Base-by-base conservation (phyloP, 2,329 filamentous ascomycete genomes). In the Stemphylium lycopersici region DNA sequence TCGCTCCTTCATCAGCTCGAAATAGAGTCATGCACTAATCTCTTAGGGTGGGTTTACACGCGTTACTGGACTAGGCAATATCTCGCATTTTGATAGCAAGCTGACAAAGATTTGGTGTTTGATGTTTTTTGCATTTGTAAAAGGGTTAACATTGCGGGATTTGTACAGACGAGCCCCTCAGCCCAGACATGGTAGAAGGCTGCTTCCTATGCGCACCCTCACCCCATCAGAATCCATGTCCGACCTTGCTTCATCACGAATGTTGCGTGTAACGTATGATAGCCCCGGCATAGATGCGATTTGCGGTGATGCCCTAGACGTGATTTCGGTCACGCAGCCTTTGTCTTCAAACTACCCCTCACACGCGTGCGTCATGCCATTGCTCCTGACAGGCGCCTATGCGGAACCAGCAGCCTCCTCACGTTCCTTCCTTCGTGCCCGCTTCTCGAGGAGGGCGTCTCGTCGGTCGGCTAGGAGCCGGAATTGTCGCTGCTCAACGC, bases 391-490 rank as follows among this genome's bases (percentile, higher is more conserved):
- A 12, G 48, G 22, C 4, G 40, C 45, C 42, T 48, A 44, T 26
- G 36, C 55, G 39, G 40, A 49, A 26, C 45, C 55, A 15, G 68
- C 61, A 20, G 65, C 64, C 51, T 74, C 84, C 71, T 90, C 86
- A 53, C 86, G 80, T 75, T 87, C 84, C 56, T 87, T 88, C 74
- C 88, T 87, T 77, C 91, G 83, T 76, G 87, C 87, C 75, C 95
- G 84, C 87, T 98, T 98, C 81, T 96, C 93, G 54, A 98, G 80
- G 63, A 99, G 83, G 51, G 83, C 78, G 65, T 90, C 83, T 81
- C 92, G 93, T 73, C 93, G 87, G 73, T 93, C 89, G 63, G 83
- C 81, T 55, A 99, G 81, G 59, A 92, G 84, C 63, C 85, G 84
- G 65, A 88, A 84, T 79, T 98, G 93, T 74, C 87, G 84, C 71